Evolutionary conservation across 257 asterid species (phyloP).

Genomic region (Perilla frutescens): DNA sequence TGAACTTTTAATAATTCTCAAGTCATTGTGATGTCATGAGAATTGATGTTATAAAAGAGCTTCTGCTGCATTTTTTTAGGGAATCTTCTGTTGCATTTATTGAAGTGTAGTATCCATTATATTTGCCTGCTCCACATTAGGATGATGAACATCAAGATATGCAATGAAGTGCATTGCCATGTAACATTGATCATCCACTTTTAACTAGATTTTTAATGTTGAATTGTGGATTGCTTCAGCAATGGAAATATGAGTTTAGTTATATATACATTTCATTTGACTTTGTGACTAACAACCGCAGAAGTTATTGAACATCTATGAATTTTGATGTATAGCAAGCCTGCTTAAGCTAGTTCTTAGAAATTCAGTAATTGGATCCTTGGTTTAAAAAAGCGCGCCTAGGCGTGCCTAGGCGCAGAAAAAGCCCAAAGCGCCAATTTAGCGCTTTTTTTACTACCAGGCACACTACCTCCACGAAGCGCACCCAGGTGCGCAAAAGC

Average conservation of each 20-base stretch:
- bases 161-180: neutral
- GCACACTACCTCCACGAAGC: no score
- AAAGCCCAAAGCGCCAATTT: no score
- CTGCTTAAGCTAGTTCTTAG: slow-evolving; percentile 1
- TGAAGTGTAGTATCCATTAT: neutral
- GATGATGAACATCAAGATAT: slow-evolving; percentile 5
- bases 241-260: neutral
- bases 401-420: no score
- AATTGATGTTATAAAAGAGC: neutral
- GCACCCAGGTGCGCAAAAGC: no score
- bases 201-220: neutral
- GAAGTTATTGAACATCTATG: neutral
- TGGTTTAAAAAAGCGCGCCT: no score
- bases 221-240: neutral
- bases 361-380: neutral
- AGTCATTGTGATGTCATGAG: neutral
- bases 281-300: neutral
- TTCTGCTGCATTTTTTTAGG: no score
- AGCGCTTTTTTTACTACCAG: no score
- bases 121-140: neutral
- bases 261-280: neutral
- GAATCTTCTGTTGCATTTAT: neutral
- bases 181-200: neutral
- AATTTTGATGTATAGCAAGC: neutral
- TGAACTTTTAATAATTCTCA: neutral